Evolutionary conservation across 371 early-diverging fungal species (phyloP).

Genomic region (Rhizopus delemar): DNA sequence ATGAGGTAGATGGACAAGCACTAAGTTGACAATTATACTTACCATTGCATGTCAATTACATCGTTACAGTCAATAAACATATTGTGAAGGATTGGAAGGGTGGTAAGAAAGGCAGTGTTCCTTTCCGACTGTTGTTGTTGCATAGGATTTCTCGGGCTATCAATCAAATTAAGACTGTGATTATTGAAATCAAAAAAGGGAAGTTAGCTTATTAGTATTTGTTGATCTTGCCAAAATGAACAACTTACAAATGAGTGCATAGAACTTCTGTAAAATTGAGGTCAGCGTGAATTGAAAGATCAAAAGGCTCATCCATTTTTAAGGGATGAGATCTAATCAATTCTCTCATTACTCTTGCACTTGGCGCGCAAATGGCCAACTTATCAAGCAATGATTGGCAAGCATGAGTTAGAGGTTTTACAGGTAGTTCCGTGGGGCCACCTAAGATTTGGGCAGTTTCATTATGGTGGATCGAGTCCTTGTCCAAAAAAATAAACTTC

Average conservation of each 20-base stretch:
- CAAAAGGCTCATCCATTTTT: constrained; percentile 13
- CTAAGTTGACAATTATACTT: constrained; percentile 13
- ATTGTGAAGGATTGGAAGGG: constrained; percentile 14
- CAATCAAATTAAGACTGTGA: constrained; percentile 13
- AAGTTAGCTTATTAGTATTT: constrained; percentile 14
- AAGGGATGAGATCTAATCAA: constrained; percentile 3
- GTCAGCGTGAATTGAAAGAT: constrained; percentile 10
- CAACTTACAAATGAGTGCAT: constrained; percentile 12
- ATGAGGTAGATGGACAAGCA: constrained; percentile 5
- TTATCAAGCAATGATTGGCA: constrained; percentile 8
- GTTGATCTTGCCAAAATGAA: constrained; percentile 6
- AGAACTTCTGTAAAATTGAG: constrained; percentile 16
- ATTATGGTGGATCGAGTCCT: constrained; percentile 1
- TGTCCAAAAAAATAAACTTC: constrained; percentile 18
- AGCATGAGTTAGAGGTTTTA: constrained; percentile 7
- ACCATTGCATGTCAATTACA: constrained; percentile 17
- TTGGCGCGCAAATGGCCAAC: constrained; percentile 10
- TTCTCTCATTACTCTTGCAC: constrained; percentile 9
- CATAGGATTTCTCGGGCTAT: constrained; percentile 15
- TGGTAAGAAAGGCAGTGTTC: constrained; percentile 13
- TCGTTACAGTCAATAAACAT: constrained; percentile 12
- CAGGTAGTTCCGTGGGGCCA: constrained; percentile 5
- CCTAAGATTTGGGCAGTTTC: background rate
- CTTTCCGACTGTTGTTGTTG: constrained; percentile 15
- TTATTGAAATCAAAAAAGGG: constrained; percentile 7